A percentile compares a stretch with the other conserved stretches of the same genome.
Conservation (phyloP, 768 basidiomycete genomes). For the Xerocomus spinulosus region DNA sequence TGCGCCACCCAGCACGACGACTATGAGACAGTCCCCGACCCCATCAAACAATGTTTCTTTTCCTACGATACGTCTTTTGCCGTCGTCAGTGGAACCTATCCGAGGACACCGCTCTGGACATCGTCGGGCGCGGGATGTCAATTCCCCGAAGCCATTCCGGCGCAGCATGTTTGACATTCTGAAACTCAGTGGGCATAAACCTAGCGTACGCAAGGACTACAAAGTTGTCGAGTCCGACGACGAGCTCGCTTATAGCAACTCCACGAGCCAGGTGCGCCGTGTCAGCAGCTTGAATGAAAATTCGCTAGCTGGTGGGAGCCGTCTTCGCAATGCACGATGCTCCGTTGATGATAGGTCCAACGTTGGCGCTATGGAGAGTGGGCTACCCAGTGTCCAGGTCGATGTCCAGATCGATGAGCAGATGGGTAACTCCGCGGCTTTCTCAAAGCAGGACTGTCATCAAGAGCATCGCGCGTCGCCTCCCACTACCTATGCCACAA, state of each 20-base stretch:
- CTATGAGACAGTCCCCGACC: background rate
- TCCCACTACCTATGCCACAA: background rate
- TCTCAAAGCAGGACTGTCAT: background rate
- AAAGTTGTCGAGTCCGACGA: background rate
- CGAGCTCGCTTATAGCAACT: background rate
- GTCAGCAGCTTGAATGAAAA: background rate
- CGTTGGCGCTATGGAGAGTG: background rate
- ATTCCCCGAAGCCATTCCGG: constrained; percentile 14
- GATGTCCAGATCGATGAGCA: background rate
- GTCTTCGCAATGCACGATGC: background rate
- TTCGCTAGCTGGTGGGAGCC: background rate
- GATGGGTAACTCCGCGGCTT: background rate
- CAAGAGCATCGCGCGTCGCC: background rate
- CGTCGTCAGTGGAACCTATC: background rate
- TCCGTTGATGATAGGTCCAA: constrained; percentile 3
- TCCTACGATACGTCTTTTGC: constrained; percentile 4
- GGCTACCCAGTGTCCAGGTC: background rate
- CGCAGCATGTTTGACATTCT: constrained; percentile 23
- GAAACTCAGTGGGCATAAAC: constrained; percentile 10
- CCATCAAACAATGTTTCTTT: background rate
- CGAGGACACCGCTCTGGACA: background rate
- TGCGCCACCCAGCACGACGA: background rate
- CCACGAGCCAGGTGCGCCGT: background rate
- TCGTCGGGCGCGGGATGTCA: background rate
- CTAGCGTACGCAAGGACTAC: constrained; percentile 1